A percentile compares a stretch with the other conserved stretches of the same genome.
Evolutionary conservation across 2,329 filamentous ascomycete species (phyloP).

Genomic region (Coniochaeta sp.): DNA sequence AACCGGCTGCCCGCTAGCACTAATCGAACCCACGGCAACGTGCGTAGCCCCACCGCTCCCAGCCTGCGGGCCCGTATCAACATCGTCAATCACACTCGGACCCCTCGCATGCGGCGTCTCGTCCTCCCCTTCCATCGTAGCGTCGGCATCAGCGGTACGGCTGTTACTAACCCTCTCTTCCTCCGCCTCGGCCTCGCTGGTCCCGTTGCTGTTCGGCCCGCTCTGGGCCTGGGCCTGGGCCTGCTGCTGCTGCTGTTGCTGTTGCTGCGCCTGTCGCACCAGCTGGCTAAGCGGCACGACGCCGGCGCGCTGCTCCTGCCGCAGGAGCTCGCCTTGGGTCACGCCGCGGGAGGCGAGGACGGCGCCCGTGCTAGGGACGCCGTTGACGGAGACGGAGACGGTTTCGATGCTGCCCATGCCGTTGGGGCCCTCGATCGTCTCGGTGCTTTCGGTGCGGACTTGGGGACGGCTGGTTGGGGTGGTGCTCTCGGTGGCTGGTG

Average conservation of each 20-base stretch:
- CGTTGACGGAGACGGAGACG: constrained; percentile 68
- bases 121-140: constrained; percentile 28
- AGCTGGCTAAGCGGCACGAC: constrained; percentile 64
- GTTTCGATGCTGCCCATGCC: constrained; percentile 75
- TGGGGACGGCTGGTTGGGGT: constrained; percentile 27
- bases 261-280: constrained; percentile 29
- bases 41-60: constrained; percentile 26
- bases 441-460: constrained; percentile 65
- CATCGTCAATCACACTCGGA: constrained; percentile 75
- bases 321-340: constrained; percentile 75
- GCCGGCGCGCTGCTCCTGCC: constrained; percentile 80
- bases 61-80: constrained; percentile 73
- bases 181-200: background rate
- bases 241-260: constrained; percentile 11
- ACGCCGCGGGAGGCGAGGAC: constrained; percentile 40
- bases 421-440: constrained; percentile 75
- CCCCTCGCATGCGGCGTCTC: constrained; percentile 76
- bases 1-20: constrained; percentile 24
- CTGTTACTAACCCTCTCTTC: background rate
- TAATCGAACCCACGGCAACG: constrained; percentile 19
- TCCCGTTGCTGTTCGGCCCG: constrained; percentile 3
- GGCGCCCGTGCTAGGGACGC: constrained; percentile 47
- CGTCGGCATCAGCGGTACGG: constrained; percentile 15
- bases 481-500: background rate
- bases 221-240: background rate